Conservation (phyloP, 2,329 filamentous ascomycete species). For the Cercospora sp. region DNA sequence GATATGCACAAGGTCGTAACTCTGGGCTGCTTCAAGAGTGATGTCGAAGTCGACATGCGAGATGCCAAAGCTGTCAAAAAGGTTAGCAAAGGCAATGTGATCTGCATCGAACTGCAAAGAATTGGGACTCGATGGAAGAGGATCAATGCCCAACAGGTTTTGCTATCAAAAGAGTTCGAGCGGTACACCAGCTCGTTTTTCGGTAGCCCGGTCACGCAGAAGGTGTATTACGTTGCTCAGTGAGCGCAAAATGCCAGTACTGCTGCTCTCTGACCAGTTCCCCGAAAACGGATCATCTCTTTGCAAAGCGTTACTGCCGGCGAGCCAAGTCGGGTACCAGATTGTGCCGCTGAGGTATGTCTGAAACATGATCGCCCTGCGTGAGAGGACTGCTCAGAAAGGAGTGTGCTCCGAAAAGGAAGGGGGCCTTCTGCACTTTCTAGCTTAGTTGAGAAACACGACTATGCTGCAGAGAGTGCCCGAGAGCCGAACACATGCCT, state of each 20-base stretch:
- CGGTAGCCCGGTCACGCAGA: neutral
- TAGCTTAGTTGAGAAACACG: neutral
- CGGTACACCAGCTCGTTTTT: neutral
- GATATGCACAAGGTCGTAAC: conserved; percentile 7
- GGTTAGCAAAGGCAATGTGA: conserved; percentile 7
- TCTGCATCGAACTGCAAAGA: conserved; percentile 8
- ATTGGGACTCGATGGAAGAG: conserved; percentile 12
- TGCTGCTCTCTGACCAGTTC: neutral
- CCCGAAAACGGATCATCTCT: neutral
- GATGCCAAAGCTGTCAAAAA: conserved; percentile 7
- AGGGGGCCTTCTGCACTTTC: neutral
- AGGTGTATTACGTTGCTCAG: conserved; percentile 9
- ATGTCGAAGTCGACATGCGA: neutral
- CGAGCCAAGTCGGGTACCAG: neutral
- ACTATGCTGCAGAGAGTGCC: neutral
- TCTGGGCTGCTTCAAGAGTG: conserved; percentile 9
- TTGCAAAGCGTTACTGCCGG: neutral
- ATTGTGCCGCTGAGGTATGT: neutral
- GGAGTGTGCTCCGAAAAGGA: neutral
- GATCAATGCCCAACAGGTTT: conserved; percentile 6
- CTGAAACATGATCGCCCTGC: neutral
- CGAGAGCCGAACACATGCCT: neutral
- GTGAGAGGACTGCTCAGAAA: neutral
- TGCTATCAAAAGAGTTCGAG: conserved; percentile 1
- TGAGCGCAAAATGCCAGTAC: neutral